Evolutionary conservation across 139 green algal genomes (phyloP).

Genomic region (Yamagishiella unicocca): DNA sequence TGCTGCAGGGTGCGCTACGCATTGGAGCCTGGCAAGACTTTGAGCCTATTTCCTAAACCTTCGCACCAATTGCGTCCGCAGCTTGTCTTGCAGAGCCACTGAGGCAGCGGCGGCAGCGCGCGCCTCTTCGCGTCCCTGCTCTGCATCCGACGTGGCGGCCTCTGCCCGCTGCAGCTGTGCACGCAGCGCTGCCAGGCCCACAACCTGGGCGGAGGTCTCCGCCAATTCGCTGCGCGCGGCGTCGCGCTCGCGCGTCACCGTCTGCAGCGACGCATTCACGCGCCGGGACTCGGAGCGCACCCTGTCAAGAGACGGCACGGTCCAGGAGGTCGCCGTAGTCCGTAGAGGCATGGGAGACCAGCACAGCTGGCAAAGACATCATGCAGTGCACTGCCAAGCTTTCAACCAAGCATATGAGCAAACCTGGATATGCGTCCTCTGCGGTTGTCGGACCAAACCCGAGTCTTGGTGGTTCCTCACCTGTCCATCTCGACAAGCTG

Average conservation of each 20-base stretch:
- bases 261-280: slow-evolving; percentile 1
- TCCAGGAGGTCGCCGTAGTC: too few species aligned
- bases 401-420: too few species aligned
- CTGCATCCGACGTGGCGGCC: neutral
- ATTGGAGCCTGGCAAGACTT: too few species aligned
- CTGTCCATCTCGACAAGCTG: slow-evolving; percentile 48
- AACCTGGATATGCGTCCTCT: too few species aligned
- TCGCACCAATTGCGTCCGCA: slow-evolving; percentile 23
- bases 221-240: neutral
- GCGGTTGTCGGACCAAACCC: too few species aligned
- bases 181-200: neutral
- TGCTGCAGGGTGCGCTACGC: too few species aligned
- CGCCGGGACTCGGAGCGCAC: slow-evolving; percentile 9
- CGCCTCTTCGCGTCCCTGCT: slow-evolving; percentile 18
- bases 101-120: neutral
- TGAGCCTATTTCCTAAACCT: too few species aligned
- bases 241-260: slow-evolving; percentile 28
- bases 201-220: neutral
- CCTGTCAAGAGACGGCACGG: slow-evolving; percentile 13
- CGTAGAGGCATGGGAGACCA: too few species aligned
- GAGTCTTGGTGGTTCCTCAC: too few species aligned
- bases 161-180: slow-evolving; percentile 11
- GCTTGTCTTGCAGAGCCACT: neutral
- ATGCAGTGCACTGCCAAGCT: too few species aligned
- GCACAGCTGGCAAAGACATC: too few species aligned